Conservation (phyloP, 768 basidiomycete species). For the Hygrophoropsis aurantiaca region DNA sequence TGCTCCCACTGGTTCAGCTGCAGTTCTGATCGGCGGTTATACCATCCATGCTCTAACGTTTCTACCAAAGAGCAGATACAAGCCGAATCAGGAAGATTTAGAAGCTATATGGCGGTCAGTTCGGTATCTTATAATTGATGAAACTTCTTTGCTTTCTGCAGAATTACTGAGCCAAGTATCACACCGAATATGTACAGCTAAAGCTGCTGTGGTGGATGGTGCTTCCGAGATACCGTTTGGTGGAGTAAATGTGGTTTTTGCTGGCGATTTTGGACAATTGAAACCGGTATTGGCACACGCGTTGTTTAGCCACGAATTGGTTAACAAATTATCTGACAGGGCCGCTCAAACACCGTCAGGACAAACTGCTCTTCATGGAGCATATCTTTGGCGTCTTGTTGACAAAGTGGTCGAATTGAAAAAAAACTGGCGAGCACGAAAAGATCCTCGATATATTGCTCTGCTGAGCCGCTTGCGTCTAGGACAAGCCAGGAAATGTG, state of each 20-base stretch:
- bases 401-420: background rate
- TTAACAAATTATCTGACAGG: background rate
- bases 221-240: background rate
- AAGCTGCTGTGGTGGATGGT: too few relatives aligned
- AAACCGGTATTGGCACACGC: background rate
- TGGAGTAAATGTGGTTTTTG: background rate
- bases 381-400: background rate
- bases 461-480: too few relatives aligned
- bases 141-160: background rate
- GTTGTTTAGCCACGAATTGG: background rate
- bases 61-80: conserved; percentile 8
- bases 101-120: background rate
- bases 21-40: conserved; percentile 23
- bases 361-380: background rate
- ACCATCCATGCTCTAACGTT: conserved; percentile 28
- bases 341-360: background rate
- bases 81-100: conserved; percentile 6
- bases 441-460: too few relatives aligned
- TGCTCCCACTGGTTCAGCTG: conserved; percentile 31
- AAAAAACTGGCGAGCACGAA: background rate
- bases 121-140: background rate
- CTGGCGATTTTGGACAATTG: background rate
- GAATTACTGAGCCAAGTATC: background rate
- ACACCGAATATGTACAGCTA: background rate
- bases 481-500: too few relatives aligned